Conservation (phyloP, 2,329 filamentous ascomycete species). For the Beauveria bassiana region DNA sequence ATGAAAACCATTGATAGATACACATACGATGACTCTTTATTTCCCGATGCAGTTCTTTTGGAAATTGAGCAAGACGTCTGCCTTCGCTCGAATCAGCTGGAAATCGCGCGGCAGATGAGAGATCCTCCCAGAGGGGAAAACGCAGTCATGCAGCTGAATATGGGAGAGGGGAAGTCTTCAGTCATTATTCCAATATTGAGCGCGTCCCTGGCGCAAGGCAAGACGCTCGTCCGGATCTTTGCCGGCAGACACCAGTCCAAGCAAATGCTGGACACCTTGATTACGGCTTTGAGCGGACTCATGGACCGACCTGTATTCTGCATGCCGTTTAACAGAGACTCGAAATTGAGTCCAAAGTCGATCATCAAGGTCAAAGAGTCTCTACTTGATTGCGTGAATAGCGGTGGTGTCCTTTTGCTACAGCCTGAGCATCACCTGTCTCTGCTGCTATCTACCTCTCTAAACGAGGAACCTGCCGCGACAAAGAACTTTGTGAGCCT, state of each 20-base stretch:
- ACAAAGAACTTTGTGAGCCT: constrained; percentile 29
- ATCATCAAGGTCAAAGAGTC: constrained; percentile 29
- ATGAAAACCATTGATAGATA: neutral
- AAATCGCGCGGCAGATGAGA: constrained; percentile 52
- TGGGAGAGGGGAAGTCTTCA: constrained; percentile 65
- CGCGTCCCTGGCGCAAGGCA: constrained; percentile 41
- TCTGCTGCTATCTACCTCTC: constrained; percentile 50
- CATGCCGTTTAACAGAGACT: constrained; percentile 50
- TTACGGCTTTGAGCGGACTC: constrained; percentile 47
- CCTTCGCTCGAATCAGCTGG: constrained; percentile 51
- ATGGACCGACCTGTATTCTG: constrained; percentile 45
- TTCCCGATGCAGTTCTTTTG: constrained; percentile 54
- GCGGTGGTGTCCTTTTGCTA: constrained; percentile 48
- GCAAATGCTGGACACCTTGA: constrained; percentile 53
- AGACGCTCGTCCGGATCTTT: constrained; percentile 47
- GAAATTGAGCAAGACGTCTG: constrained; percentile 57
- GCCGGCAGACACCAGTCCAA: constrained; percentile 53
- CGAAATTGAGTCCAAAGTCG: constrained; percentile 26
- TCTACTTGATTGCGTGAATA: constrained; percentile 37
- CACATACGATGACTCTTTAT: neutral
- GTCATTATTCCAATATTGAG: constrained; percentile 61
- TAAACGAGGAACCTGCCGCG: constrained; percentile 19
- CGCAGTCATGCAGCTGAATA: constrained; percentile 57
- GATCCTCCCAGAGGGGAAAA: constrained; percentile 32
- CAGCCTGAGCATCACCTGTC: constrained; percentile 60